Evolutionary conservation across 495 filamentous ascomycete species (phyloP), one percentile per base, ranked within the genome.

Genomic region (Aspergillus incahuasiensis): DNA sequence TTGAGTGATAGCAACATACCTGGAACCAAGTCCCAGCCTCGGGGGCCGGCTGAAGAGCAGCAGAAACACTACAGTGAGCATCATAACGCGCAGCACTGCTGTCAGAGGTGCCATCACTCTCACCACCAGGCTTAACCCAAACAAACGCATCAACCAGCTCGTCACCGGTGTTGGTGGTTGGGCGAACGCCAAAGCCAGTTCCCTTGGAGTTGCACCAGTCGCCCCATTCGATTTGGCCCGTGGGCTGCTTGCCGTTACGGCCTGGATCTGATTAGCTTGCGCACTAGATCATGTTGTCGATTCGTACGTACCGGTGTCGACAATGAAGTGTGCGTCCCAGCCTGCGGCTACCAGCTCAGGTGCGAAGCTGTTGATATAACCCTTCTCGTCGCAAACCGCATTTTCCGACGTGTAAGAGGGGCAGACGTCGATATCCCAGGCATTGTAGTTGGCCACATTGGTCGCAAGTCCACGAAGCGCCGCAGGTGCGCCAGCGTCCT

Each of bases 141-240:
- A 90, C 86, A 72, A 91, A 90, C 43, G 88, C 85, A 68, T 91
- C 87, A 49, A 79, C 77, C 24, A 88, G 78, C 21, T 74, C 63
- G 66, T 79, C 63, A 52, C 83, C 84, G 7, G 87, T 89, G 56
- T 79, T 64, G 34, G 82, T 76, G 4, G 84, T 86, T 0, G 85
- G 84, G 54, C 84, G 85, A 43, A 79, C 75, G 69, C 89, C 88
- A 68, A 91, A 91, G 30, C 88, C 88, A 47, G 87, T 83, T 59
- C 80, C 83, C 57, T 81, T 82, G 63, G 87, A 81, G 68, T 92
- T 92, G 80, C 88, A 91, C 88, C 89, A 94, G 78, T 92, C 80
- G 65, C 88, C 89, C 86, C 88, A 82, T 35, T 71, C 79, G 57
- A 80, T 69, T 66, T 88, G 88, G 28, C 70, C 61, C 21, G 84